These are phyloP conservation scores for Thelonectria olida DNA, from an alignment of 2,329 filamentous ascomycete species.

Conservation along the genomic window DNA sequence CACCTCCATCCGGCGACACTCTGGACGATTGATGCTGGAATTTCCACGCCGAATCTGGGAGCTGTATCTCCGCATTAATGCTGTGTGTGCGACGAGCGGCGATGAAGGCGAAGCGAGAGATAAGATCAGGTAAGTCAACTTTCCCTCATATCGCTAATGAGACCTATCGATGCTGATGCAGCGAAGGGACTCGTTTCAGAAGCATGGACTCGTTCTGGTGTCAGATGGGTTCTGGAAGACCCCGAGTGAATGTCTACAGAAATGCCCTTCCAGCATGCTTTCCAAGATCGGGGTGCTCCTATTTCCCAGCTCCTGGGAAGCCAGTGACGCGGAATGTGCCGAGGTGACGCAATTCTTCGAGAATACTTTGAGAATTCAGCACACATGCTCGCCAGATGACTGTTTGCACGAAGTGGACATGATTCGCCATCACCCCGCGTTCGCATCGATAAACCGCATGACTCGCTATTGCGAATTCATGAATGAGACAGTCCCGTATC, in stretches of 20 bases:
- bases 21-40: background rate
- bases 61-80: slow-evolving; percentile 36
- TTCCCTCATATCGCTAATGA: background rate
- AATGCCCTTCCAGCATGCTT: background rate
- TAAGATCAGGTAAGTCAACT: slow-evolving; percentile 28
- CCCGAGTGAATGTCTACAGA: slow-evolving; percentile 26
- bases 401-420: background rate
- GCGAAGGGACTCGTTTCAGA: slow-evolving; percentile 22
- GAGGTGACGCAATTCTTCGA: slow-evolving; percentile 33
- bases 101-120: slow-evolving; percentile 6
- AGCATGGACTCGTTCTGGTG: slow-evolving; percentile 16
- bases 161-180: background rate
- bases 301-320: slow-evolving; percentile 29
- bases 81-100: slow-evolving; percentile 28
- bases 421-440: background rate
- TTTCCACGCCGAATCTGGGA: slow-evolving; percentile 35
- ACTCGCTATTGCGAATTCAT: background rate
- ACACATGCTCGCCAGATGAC: slow-evolving; percentile 24
- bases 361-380: slow-evolving; percentile 25
- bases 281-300: slow-evolving; percentile 25
- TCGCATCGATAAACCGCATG: background rate
- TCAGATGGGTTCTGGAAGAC: background rate
- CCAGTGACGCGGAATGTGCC: slow-evolving; percentile 33
- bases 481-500: background rate
- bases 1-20: background rate